phyloP scores from a whole-genome alignment of 2,329 filamentous ascomycete genomes.

The Phaeophleospora eucalypticola region DNA sequence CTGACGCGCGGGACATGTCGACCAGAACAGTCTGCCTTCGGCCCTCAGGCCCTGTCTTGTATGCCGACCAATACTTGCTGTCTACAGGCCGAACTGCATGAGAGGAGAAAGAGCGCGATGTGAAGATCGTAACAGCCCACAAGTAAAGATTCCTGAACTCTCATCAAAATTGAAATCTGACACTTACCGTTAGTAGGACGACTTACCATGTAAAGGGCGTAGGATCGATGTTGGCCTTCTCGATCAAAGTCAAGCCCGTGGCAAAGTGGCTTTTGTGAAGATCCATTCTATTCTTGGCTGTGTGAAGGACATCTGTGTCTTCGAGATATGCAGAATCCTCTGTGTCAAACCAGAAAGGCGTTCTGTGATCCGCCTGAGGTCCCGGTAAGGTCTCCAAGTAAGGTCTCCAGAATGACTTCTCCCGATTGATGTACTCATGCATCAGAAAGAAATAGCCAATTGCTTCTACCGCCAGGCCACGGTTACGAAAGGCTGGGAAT shows the following conservation, averaged over 20 bases:
- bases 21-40: conserved; percentile 32
- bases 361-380: conserved; percentile 29
- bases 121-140: conserved; percentile 51
- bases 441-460: conserved; percentile 37
- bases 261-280: conserved; percentile 38
- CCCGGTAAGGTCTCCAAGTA: conserved; percentile 34
- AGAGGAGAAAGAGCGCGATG: conserved; percentile 50
- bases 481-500: conserved; percentile 29
- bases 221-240: conserved; percentile 28
- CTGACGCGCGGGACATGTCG: conserved; percentile 31
- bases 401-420: conserved; percentile 35
- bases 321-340: conserved; percentile 32
- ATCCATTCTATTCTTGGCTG: conserved; percentile 28
- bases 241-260: conserved; percentile 31
- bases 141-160: conserved; percentile 43
- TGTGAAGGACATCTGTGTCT: conserved; percentile 34
- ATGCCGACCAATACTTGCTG: conserved; percentile 35
- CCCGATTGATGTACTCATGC: conserved; percentile 32
- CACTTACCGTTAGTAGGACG: conserved; percentile 23
- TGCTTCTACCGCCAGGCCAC: conserved; percentile 26
- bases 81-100: conserved; percentile 31
- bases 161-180: conserved; percentile 16
- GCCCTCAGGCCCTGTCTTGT: conserved; percentile 29
- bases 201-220: conserved; percentile 41
- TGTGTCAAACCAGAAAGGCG: conserved; percentile 35